phyloP scores from a whole-genome alignment of 1,139 yeast genomes.

The Magnusiomyces fungicola region DNA sequence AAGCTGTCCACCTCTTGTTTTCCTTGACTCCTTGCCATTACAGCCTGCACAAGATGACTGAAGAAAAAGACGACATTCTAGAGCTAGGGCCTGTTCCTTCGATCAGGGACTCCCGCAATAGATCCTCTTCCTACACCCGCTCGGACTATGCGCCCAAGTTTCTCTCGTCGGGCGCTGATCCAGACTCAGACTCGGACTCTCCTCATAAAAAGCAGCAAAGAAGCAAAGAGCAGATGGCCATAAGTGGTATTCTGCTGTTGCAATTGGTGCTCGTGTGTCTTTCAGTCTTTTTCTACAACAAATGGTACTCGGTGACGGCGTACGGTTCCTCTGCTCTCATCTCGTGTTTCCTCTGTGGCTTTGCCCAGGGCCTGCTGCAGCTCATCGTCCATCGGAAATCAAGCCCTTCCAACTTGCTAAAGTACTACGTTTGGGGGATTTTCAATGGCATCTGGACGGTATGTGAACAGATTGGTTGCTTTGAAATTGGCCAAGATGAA shows the following conservation, averaged over 20 bases:
- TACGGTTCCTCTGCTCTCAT: slow-evolving; percentile 32
- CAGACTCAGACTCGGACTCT: neutral
- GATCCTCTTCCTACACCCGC: no score
- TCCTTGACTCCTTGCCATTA: no score
- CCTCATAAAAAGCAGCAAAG: neutral
- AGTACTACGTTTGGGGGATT: slow-evolving; percentile 35
- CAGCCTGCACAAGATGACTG: no score
- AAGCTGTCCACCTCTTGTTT: no score
- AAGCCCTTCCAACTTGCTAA: slow-evolving; percentile 22
- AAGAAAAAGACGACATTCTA: no score
- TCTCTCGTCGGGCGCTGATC: no score
- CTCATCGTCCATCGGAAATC: slow-evolving; percentile 20
- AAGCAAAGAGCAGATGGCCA: slow-evolving; percentile 3
- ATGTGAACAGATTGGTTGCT: slow-evolving; percentile 12
- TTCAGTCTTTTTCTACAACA: neutral
- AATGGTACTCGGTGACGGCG: slow-evolving; percentile 20
- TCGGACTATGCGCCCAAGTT: no score
- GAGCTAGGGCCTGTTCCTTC: no score
- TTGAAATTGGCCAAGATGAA: no score
- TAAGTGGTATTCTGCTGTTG: slow-evolving; percentile 4
- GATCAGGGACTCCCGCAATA: no score
- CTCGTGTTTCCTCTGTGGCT: slow-evolving; percentile 30
- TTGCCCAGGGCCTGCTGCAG: slow-evolving; percentile 32
- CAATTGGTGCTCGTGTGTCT: slow-evolving; percentile 8
- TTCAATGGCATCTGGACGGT: slow-evolving; percentile 34